phyloP scores from a whole-genome alignment of 352 stramenopile genomes.

The Phytophthora pluvialis region DNA sequence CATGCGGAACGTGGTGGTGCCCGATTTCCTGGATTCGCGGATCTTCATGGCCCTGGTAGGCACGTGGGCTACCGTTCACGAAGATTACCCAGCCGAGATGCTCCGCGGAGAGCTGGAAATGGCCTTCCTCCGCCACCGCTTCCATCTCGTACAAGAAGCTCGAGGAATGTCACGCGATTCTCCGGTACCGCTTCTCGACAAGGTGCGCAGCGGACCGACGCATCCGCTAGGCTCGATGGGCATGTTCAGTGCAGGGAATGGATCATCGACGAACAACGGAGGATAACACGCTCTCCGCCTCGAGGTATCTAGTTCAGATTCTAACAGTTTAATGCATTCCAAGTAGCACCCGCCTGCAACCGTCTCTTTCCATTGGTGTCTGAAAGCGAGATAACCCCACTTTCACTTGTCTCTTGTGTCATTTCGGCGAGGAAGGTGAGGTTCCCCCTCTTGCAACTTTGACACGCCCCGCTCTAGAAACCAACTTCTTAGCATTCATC shows the following conservation, averaged over 20 bases:
- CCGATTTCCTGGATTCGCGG: conserved; percentile 82
- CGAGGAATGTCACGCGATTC: conserved; percentile 67
- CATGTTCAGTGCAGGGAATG: not conserved
- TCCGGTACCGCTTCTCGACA: conserved; percentile 46
- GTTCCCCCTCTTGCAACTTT: no score
- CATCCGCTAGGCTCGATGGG: conserved; percentile 12
- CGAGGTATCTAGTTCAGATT: not conserved
- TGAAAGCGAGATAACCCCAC: no score
- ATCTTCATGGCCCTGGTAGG: conserved; percentile 88
- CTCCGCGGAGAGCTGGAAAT: conserved; percentile 83
- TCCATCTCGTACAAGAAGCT: conserved; percentile 79
- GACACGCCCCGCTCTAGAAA: no score
- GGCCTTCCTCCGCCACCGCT: conserved; percentile 80
- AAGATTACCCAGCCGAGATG: conserved; percentile 80
- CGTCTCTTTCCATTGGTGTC: no score
- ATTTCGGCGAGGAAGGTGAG: no score
- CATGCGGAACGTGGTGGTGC: conserved; percentile 77
- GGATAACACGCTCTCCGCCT: not conserved
- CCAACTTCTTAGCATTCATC: no score
- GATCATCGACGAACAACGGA: not conserved
- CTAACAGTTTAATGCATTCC: no score
- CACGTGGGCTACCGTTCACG: conserved; percentile 75
- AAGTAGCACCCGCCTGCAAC: no score
- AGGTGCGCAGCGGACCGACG: conserved; percentile 13
- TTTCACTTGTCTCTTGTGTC: no score